phyloP scores from a whole-genome alignment of 345 rosid species.

The Gossypium thurberi region DNA sequence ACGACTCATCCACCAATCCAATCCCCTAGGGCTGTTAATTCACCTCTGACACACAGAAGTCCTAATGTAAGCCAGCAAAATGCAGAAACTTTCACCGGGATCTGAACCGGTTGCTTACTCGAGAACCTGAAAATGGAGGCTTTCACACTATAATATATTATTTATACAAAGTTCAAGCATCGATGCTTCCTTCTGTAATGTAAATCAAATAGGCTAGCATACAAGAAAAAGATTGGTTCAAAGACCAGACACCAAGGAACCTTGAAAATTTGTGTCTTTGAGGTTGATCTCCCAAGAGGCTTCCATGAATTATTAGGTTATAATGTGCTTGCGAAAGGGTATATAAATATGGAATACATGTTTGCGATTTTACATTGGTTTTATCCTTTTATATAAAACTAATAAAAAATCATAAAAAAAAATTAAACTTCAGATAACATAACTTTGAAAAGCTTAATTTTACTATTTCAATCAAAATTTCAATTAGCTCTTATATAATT shows the following conservation, averaged over 20 bases:
- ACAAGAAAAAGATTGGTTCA: background rate
- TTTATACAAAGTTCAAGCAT: background rate
- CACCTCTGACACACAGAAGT: slow-evolving; percentile 7
- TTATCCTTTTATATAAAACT: too few species aligned
- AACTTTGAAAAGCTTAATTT: too few species aligned
- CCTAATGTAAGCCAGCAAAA: slow-evolving; percentile 12
- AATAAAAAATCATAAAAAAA: too few species aligned
- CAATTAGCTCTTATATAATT: too few species aligned
- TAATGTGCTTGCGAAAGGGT: slow-evolving; percentile 1
- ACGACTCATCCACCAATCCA: slow-evolving; percentile 30
- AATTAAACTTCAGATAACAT: too few species aligned
- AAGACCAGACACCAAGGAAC: background rate
- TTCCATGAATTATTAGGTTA: slow-evolving; percentile 2
- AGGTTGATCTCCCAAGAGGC: slow-evolving; percentile 1
- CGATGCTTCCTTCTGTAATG: slow-evolving; percentile 7
- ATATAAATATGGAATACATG: background rate
- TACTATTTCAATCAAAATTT: too few species aligned
- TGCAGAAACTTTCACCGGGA: slow-evolving; percentile 15
- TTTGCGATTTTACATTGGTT: background rate
- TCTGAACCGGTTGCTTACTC: slow-evolving; percentile 7
- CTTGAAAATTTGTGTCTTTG: too few species aligned
- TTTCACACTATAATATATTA: background rate
- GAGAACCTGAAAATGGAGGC: background rate
- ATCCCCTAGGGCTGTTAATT: slow-evolving; percentile 23
- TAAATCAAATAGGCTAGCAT: slow-evolving; percentile 3